Evolutionary conservation across 805 yeast species (phyloP).

Genomic region (Komagataella pseudopastoris): DNA sequence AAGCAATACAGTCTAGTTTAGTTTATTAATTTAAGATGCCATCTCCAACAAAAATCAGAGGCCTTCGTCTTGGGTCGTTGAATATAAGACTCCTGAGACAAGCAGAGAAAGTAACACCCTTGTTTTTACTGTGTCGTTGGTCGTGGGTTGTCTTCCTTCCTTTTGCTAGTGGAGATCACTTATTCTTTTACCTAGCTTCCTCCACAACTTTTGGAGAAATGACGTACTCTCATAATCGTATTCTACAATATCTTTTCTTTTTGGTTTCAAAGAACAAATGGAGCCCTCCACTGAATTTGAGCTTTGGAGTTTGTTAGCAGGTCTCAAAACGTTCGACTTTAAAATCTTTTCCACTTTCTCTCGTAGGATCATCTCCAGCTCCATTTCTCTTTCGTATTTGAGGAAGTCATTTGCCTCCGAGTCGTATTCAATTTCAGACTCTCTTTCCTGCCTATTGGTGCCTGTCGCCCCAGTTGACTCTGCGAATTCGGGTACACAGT

Average conservation of each 20-base stretch:
- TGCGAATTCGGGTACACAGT: not conserved
- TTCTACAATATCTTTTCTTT: not conserved
- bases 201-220: not conserved
- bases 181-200: not conserved
- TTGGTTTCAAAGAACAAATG: not conserved
- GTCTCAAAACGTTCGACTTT: not conserved
- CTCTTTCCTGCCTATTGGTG: not conserved
- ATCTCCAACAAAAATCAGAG: not conserved
- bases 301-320: not conserved
- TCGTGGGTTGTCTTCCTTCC: not conserved
- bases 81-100: not conserved
- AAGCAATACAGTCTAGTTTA: not conserved
- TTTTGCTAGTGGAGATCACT: not conserved
- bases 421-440: not conserved
- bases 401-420: slow-evolving; percentile 3
- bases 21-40: not conserved
- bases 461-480: not conserved
- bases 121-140: not conserved
- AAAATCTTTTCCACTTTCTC: slow-evolving; percentile 1
- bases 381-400: slow-evolving; percentile 3
- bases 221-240: not conserved
- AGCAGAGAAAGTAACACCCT: not conserved
- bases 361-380: slow-evolving; percentile 2
- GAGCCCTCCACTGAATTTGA: not conserved
- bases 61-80: not conserved